Evolutionary conservation across 495 filamentous ascomycete species (phyloP).

Genomic region (Podospora pseudoanserina): DNA sequence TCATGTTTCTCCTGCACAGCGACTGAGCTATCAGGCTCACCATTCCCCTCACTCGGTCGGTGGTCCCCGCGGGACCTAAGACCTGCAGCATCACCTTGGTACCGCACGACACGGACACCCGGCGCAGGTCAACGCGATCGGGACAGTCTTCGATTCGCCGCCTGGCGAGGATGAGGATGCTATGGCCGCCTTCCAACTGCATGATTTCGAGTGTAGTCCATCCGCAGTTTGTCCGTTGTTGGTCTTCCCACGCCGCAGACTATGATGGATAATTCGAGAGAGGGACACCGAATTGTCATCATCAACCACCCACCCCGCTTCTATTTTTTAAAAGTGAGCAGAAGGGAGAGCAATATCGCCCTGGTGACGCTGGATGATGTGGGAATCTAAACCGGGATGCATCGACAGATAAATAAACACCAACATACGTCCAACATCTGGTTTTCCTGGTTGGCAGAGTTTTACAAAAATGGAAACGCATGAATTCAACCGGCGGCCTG

Average conservation of each 20-base stretch:
- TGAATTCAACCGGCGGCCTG: slow-evolving; percentile 18
- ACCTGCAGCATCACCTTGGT: slow-evolving; percentile 3
- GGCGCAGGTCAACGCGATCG: slow-evolving; percentile 3
- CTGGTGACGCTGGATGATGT: not conserved
- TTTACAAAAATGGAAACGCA: slow-evolving; percentile 16
- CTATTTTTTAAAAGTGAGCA: not conserved
- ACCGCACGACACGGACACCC: not conserved
- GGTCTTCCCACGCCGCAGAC: not conserved
- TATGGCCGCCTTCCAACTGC: slow-evolving; percentile 15
- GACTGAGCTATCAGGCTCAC: slow-evolving; percentile 9
- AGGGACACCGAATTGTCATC: no score
- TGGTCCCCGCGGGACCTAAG: slow-evolving; percentile 1
- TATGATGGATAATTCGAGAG: not conserved
- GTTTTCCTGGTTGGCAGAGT: slow-evolving; percentile 13
- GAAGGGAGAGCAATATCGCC: slow-evolving; percentile 5
- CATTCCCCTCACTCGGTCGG: not conserved
- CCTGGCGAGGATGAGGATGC: not conserved
- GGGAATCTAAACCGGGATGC: slow-evolving; percentile 3
- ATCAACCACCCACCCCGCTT: not conserved
- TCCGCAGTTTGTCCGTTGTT: slow-evolving; percentile 6
- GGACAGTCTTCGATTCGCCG: not conserved
- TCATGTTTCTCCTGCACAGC: slow-evolving; percentile 29
- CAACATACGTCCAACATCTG: not conserved
- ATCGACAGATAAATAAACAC: slow-evolving; percentile 16
- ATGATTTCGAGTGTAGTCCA: slow-evolving; percentile 12